A percentile compares a stretch with the other conserved stretches of the same genome.
Evolutionary conservation across 1,284 basidiomycete genomes (phyloP).

Genomic region (Cerioporus squamosus): DNA sequence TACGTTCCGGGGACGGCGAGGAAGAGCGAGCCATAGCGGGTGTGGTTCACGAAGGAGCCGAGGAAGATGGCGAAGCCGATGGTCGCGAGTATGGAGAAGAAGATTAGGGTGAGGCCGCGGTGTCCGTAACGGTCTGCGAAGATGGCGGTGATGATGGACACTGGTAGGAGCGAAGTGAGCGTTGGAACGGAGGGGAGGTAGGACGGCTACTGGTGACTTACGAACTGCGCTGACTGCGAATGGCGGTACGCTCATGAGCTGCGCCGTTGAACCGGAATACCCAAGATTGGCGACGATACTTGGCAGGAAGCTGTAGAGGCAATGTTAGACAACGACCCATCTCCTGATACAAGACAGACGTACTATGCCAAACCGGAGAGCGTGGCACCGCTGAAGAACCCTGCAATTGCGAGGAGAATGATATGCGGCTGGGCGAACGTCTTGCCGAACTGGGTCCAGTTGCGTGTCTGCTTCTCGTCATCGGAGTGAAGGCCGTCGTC

Average conservation of each 20-base stretch:
- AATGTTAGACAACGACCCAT: not conserved
- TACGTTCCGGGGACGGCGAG: conserved; percentile 65
- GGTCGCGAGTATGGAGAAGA: conserved; percentile 51
- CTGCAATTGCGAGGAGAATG: conserved; percentile 21
- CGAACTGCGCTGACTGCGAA: conserved; percentile 19
- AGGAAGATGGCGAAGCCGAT: conserved; percentile 60
- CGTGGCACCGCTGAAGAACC: conserved; percentile 33
- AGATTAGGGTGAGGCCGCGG: conserved; percentile 45
- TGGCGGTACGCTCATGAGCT: conserved; percentile 35
- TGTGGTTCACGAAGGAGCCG: conserved; percentile 30
- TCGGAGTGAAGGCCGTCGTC: conserved; percentile 8
- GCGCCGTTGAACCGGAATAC: conserved; percentile 25
- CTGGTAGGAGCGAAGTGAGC: not conserved
- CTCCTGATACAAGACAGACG: not conserved
- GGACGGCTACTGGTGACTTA: not conserved
- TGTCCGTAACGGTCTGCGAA: conserved; percentile 13
- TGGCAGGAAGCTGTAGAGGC: conserved; percentile 20
- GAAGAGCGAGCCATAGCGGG: conserved; percentile 62
- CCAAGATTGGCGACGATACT: conserved; percentile 38
- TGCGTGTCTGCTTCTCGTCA: conserved; percentile 13
- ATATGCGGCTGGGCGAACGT: conserved; percentile 12
- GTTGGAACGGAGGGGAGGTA: not conserved
- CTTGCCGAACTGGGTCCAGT: not conserved
- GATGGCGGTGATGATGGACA: conserved; percentile 20
- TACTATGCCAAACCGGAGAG: conserved; percentile 32